These are phyloP conservation scores for Neodidymelliopsis sp. DNA, from an alignment of 2,329 filamentous ascomycete genomes.

Conservation along the genomic window DNA sequence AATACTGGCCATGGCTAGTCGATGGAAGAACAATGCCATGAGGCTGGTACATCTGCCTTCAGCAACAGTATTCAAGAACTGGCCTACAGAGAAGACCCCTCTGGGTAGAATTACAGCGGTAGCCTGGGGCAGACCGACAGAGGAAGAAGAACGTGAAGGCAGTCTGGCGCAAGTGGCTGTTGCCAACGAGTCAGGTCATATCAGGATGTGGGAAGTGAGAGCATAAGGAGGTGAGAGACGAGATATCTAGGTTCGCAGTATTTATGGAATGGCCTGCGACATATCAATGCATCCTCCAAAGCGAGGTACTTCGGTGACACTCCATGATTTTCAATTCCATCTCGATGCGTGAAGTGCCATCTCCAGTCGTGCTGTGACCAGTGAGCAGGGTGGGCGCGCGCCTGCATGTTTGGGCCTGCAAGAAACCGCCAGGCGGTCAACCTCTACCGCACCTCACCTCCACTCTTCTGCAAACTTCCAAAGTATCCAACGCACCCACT, in stretches of 20 bases:
- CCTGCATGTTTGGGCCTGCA: conserved; percentile 1
- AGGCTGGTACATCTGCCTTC: conserved; percentile 87
- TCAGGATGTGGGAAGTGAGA: conserved; percentile 80
- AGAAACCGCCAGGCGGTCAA: not conserved
- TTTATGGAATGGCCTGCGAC: not conserved
- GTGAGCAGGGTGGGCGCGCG: too few relatives aligned
- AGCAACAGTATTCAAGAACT: conserved; percentile 95
- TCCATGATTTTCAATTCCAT: not conserved
- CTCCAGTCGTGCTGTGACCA: too few relatives aligned
- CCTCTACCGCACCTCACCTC: not conserved
- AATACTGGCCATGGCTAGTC: conserved; percentile 83
- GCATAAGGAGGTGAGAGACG: conserved; percentile 19
- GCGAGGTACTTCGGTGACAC: too few relatives aligned
- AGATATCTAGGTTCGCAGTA: not conserved
- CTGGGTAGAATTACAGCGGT: conserved; percentile 77
- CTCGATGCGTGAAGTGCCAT: too few relatives aligned
- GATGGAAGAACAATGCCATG: conserved; percentile 87
- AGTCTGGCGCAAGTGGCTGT: conserved; percentile 71
- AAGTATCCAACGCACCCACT: not conserved
- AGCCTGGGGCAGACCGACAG: conserved; percentile 54
- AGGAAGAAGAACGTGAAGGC: conserved; percentile 69
- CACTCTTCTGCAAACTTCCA: not conserved
- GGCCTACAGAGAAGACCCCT: conserved; percentile 91
- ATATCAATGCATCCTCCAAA: not conserved
- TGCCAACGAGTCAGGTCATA: conserved; percentile 86